These are phyloP conservation scores for Claviceps arundinis DNA, from an alignment of 2,329 filamentous ascomycete genomes.

Conservation along the genomic window DNA sequence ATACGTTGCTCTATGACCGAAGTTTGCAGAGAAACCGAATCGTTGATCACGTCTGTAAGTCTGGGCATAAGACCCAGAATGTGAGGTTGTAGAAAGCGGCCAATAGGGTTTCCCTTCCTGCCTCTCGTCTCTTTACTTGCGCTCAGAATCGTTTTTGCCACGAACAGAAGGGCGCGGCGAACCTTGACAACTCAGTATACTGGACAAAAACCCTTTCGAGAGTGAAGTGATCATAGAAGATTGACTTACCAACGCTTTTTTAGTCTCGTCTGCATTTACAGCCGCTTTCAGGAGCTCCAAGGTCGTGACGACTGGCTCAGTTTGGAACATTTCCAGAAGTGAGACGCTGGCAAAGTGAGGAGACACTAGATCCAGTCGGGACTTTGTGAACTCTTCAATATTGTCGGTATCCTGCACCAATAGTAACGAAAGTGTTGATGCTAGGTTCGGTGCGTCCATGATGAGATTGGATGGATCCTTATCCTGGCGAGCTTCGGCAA, in stretches of 20 bases:
- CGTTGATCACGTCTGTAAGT: constrained; percentile 68
- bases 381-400: constrained; percentile 53
- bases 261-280: constrained; percentile 50
- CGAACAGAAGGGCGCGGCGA: constrained; percentile 31
- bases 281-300: constrained; percentile 73
- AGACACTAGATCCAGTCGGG: constrained; percentile 54
- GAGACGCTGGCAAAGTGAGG: constrained; percentile 53
- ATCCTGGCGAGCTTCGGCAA: constrained; percentile 66
- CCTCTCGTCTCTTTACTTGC: constrained; percentile 28
- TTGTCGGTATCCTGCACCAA: constrained; percentile 43
- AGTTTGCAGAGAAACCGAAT: constrained; percentile 40
- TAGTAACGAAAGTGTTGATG: constrained; percentile 44
- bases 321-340: constrained; percentile 55
- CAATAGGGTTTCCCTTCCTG: constrained; percentile 45
- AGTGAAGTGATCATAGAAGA: background rate
- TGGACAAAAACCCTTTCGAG: background rate
- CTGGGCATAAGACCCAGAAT: constrained; percentile 77
- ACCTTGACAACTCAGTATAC: constrained; percentile 22
- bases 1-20: constrained; percentile 55
- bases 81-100: constrained; percentile 67
- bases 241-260: constrained; percentile 41
- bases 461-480: constrained; percentile 44
- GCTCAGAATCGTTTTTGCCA: constrained; percentile 28
- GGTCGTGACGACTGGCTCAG: constrained; percentile 62
- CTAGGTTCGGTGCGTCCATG: constrained; percentile 43